A percentile compares a stretch with the other conserved stretches of the same genome.
phyloP scores from a whole-genome alignment of 2,329 filamentous ascomycete species.

The Nigrograna mackinnonii region DNA sequence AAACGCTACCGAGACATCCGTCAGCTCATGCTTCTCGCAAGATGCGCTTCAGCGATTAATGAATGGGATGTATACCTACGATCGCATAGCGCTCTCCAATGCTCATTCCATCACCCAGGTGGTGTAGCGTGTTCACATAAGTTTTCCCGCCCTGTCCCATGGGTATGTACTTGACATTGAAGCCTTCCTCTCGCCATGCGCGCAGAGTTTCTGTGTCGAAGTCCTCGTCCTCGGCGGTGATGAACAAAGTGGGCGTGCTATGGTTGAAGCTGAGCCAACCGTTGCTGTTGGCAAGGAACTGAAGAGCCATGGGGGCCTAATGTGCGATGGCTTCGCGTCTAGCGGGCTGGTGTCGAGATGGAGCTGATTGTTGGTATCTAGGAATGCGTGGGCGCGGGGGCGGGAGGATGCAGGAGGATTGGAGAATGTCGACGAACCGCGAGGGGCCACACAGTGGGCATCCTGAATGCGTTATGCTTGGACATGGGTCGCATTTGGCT shows the following conservation, averaged over 20 bases:
- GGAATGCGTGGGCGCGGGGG: not conserved
- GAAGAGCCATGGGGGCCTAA: conserved; percentile 30
- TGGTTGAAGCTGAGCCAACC: conserved; percentile 45
- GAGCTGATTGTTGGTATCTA: not conserved
- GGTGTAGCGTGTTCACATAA: conserved; percentile 52
- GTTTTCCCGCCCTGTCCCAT: conserved; percentile 52
- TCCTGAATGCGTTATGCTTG: not conserved
- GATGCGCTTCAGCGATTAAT: not conserved
- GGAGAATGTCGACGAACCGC: not conserved
- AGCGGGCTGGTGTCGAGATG: not conserved
- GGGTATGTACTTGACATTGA: conserved; percentile 61
- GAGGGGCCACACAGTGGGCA: conserved; percentile 1
- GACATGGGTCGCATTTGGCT: not conserved
- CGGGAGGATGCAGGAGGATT: not conserved
- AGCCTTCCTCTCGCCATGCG: conserved; percentile 64
- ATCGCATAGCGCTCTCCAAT: conserved; percentile 66
- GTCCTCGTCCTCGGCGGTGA: conserved; percentile 56
- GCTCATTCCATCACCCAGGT: conserved; percentile 56
- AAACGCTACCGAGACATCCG: conserved; percentile 63
- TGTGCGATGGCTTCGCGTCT: not conserved
- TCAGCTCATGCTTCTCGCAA: too few relatives aligned
- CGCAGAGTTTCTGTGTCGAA: conserved; percentile 59
- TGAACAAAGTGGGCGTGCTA: conserved; percentile 50
- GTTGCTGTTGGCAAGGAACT: conserved; percentile 40
- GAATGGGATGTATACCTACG: conserved; percentile 53